Conservation (phyloP, 2,329 filamentous ascomycete species). For the Sclerotinia glacialis region DNA sequence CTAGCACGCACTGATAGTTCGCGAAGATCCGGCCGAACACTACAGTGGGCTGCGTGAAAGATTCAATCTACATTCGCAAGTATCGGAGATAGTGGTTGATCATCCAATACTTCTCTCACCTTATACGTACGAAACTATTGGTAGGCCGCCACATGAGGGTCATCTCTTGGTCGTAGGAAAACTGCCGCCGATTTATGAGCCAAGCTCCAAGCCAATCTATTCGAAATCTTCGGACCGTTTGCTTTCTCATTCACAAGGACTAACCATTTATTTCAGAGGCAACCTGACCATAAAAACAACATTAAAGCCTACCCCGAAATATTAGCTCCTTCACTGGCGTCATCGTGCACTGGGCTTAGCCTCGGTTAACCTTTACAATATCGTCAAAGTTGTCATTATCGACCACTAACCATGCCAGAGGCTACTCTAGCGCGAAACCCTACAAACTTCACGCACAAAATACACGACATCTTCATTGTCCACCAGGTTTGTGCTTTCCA, state of each 20-base stretch:
- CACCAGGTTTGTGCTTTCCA: neutral
- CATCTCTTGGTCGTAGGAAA: neutral
- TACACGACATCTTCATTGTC: neutral
- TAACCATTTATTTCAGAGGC: neutral
- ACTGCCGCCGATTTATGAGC: neutral
- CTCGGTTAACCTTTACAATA: neutral
- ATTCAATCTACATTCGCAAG: neutral
- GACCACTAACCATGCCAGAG: neutral
- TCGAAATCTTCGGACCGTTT: neutral
- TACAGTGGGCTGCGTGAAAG: neutral
- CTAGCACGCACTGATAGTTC: neutral
- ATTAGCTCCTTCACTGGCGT: neutral
- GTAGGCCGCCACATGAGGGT: no score
- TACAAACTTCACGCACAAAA: neutral
- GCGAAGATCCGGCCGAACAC: neutral
- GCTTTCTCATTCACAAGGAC: neutral
- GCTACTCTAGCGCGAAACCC: neutral
- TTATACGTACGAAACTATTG: neutral
- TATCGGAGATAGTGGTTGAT: neutral
- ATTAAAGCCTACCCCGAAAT: neutral
- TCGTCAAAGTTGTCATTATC: neutral
- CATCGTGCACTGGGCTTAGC: neutral
- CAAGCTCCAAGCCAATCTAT: neutral
- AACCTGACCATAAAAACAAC: neutral
- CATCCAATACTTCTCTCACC: no score